Evolutionary conservation across 305 asterid species (phyloP).

Genomic region (Solanum hybrid): DNA sequence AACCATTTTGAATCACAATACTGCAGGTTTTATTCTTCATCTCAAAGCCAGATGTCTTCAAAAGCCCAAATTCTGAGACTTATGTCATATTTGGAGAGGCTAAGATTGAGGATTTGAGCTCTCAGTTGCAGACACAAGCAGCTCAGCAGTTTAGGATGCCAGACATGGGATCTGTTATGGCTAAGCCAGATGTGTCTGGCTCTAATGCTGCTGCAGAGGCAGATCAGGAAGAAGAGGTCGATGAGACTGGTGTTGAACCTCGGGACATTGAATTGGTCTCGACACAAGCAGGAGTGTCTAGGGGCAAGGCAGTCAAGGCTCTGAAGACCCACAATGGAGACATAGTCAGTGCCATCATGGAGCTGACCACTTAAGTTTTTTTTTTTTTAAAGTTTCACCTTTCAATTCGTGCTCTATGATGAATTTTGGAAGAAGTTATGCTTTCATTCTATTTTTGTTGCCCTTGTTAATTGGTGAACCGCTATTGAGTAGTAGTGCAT

Average conservation of each 20-base stretch:
- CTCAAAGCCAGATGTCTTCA: slow-evolving; percentile 87
- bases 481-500: background rate
- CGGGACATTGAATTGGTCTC: slow-evolving; percentile 79
- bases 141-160: slow-evolving; percentile 92
- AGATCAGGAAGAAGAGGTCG: slow-evolving; percentile 73
- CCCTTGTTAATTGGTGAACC: background rate
- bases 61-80: slow-evolving; percentile 83
- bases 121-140: slow-evolving; percentile 92
- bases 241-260: slow-evolving; percentile 65
- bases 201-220: slow-evolving; percentile 24
- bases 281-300: slow-evolving; percentile 89
- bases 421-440: background rate
- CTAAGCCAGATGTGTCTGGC: slow-evolving; percentile 40
- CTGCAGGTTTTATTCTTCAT: slow-evolving; percentile 69
- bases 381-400: background rate
- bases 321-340: slow-evolving; percentile 75
- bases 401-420: background rate
- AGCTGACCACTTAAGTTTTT: slow-evolving; percentile 43
- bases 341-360: slow-evolving; percentile 94
- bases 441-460: slow-evolving; percentile 4
- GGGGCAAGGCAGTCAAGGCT: slow-evolving; percentile 75
- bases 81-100: slow-evolving; percentile 90
- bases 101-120: slow-evolving; percentile 86
- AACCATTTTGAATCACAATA: background rate
- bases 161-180: slow-evolving; percentile 49